phyloP scores from a whole-genome alignment of 1,284 basidiomycete genomes.

The Malassezia sympodialis region DNA sequence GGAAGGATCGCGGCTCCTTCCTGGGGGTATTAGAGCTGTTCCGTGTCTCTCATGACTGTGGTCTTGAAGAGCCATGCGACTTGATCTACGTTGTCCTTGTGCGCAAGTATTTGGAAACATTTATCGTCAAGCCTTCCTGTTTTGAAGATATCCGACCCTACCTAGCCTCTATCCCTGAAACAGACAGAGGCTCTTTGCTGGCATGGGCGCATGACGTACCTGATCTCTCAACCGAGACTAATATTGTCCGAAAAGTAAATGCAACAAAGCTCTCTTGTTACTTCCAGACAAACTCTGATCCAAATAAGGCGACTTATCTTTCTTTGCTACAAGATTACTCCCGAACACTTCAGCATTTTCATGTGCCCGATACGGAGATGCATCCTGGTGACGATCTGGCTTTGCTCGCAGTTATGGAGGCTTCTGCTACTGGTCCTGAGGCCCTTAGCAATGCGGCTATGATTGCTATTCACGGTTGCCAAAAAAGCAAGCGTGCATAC shows the following conservation, averaged over 20 bases:
- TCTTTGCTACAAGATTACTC: background rate
- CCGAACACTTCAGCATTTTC: background rate
- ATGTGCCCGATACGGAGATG: conserved; percentile 16
- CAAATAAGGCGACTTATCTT: background rate
- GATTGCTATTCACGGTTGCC: background rate
- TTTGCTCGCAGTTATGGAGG: conserved; percentile 1
- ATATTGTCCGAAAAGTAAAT: conserved; percentile 3
- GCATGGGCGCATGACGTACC: background rate
- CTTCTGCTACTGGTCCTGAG: background rate
- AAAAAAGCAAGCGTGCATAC: conserved; percentile 6
- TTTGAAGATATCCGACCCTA: conserved; percentile 14
- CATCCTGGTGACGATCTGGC: conserved; percentile 15
- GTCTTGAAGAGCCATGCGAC: background rate
- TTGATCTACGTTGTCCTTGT: background rate
- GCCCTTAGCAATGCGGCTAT: background rate
- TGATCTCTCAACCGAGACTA: background rate
- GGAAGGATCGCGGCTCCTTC: conserved; percentile 15
- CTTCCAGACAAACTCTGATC: background rate
- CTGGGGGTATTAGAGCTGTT: conserved; percentile 10
- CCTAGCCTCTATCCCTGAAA: background rate
- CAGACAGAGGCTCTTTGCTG: background rate
- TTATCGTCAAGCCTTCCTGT: conserved; percentile 2
- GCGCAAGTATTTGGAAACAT: background rate
- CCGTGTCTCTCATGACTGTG: background rate
- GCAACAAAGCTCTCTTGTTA: conserved; percentile 1